Conservation (phyloP, 2,329 filamentous ascomycete genomes). For the Fonsecaea nubica region DNA sequence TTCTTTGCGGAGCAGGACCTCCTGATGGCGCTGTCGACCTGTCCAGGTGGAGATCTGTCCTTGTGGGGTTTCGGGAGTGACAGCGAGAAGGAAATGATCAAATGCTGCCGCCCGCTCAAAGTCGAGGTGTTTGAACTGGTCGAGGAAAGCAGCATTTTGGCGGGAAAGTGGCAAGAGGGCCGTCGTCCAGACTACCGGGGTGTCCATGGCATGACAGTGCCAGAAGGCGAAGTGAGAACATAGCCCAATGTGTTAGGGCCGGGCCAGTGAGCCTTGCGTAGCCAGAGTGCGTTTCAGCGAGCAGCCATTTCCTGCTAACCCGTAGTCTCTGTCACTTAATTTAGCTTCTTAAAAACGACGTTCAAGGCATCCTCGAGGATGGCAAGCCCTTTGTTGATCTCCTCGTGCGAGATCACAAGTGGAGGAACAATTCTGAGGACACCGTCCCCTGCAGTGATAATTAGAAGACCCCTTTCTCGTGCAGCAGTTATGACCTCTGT, state of each 20-base stretch:
- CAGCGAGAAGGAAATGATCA: conserved; percentile 67
- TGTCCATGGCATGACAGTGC: conserved; percentile 68
- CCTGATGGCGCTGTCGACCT: conserved; percentile 69
- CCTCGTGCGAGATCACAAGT: conserved; percentile 76
- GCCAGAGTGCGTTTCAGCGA: conserved; percentile 12
- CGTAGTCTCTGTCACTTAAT: conserved; percentile 48
- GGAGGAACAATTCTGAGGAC: conserved; percentile 91
- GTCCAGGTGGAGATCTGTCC: conserved; percentile 80
- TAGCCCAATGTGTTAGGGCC: not conserved
- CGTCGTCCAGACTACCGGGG: conserved; percentile 68
- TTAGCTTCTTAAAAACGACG: conserved; percentile 56
- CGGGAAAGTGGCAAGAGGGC: conserved; percentile 69
- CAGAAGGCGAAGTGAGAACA: conserved; percentile 42
- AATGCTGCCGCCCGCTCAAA: conserved; percentile 76
- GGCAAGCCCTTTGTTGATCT: conserved; percentile 78
- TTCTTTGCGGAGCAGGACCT: conserved; percentile 82
- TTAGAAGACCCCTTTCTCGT: conserved; percentile 81
- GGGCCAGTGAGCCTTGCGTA: not conserved
- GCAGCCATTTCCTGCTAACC: conserved; percentile 54
- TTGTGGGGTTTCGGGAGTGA: conserved; percentile 75
- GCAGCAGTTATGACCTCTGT: conserved; percentile 77
- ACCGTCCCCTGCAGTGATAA: conserved; percentile 93
- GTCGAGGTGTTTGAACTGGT: conserved; percentile 73
- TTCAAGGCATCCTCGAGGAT: conserved; percentile 75
- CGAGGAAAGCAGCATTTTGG: conserved; percentile 51